Conservation (phyloP, 176 grass and related monocot genomes). For the Raddia guianensis region DNA sequence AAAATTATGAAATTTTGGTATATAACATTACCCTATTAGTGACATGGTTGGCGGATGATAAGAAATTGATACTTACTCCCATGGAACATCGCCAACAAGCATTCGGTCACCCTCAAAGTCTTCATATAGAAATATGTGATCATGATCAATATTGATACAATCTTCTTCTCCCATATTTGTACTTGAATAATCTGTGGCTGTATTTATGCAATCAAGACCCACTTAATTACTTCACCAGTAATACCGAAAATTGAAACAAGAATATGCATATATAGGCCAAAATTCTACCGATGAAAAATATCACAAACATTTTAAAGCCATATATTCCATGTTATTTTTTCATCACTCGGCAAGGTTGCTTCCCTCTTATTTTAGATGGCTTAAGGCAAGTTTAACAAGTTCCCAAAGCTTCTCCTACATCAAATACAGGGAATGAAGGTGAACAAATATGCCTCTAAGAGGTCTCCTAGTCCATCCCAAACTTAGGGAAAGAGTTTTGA, state of each 20-base stretch:
- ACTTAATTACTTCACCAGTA: background rate
- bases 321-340: background rate
- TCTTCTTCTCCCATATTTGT: constrained; percentile 20
- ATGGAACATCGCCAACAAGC: constrained; percentile 92
- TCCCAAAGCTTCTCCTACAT: too few relatives aligned
- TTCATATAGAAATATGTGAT: constrained; percentile 82
- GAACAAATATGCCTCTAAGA: too few relatives aligned
- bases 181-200: constrained; percentile 44
- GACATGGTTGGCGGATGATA: background rate
- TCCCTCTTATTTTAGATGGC: too few relatives aligned
- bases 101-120: constrained; percentile 87
- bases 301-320: background rate
- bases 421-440: too few relatives aligned
- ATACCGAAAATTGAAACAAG: background rate
- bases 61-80: constrained; percentile 64
- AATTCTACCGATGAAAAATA: background rate
- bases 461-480: too few relatives aligned
- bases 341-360: background rate
- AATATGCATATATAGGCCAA: background rate
- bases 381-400: too few relatives aligned
- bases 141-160: background rate
- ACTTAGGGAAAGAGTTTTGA: too few relatives aligned
- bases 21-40: background rate
- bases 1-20: background rate
- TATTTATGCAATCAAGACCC: constrained; percentile 24